phyloP scores from a whole-genome alignment of 306 rosid species.

The Canavalia gladiata region DNA sequence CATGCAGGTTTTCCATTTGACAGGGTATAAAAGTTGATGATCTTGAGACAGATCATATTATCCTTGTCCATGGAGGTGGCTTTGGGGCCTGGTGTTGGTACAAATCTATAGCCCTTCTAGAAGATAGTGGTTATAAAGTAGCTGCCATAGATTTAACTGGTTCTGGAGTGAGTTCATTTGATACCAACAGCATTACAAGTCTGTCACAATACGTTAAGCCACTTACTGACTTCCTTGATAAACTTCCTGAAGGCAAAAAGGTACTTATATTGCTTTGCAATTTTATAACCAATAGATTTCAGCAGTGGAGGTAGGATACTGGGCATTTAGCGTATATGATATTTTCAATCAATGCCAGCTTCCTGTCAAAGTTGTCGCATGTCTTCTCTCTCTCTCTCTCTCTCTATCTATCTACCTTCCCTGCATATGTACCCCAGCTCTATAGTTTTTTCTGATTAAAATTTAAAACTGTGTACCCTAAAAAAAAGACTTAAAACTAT shows the following conservation, averaged over 20 bases:
- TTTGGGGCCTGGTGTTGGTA: conserved; percentile 99
- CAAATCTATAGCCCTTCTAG: conserved; percentile 95
- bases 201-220: conserved; percentile 91
- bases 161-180: conserved; percentile 86
- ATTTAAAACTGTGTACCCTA: not conserved
- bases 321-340: conserved; percentile 9
- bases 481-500: too few species aligned
- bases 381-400: not conserved
- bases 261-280: conserved; percentile 51
- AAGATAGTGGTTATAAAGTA: conserved; percentile 87
- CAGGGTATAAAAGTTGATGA: conserved; percentile 86
- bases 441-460: not conserved
- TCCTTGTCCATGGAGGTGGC: conserved; percentile 98
- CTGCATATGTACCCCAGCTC: too few species aligned
- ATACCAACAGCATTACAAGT: conserved; percentile 74
- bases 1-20: conserved; percentile 37
- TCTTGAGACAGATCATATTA: conserved; percentile 85
- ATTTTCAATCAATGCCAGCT: not conserved
- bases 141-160: conserved; percentile 93
- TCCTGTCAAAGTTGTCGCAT: not conserved
- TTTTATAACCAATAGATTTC: conserved; percentile 2
- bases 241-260: conserved; percentile 82
- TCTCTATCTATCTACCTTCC: too few species aligned
- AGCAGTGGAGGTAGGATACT: conserved; percentile 6
- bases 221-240: conserved; percentile 78